Conservation (phyloP, 306 rosid species). For the Vachellia collinsii region DNA sequence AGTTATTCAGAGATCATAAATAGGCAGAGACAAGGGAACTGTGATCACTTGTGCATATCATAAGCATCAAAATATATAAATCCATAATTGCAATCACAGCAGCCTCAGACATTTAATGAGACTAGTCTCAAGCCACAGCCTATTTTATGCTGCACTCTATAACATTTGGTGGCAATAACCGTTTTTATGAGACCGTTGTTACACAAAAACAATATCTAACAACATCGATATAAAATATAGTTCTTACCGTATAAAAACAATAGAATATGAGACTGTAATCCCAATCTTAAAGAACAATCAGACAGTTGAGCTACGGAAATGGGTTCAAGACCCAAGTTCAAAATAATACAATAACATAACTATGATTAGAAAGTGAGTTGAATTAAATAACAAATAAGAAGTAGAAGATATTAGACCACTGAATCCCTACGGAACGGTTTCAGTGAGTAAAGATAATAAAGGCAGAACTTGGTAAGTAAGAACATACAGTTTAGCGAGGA, state of each 20-base stretch:
- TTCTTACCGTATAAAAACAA: neutral
- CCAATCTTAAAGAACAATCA: neutral
- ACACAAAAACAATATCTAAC: neutral
- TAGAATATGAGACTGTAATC: neutral
- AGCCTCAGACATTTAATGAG: neutral
- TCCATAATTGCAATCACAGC: slow-evolving; percentile 16
- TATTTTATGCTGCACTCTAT: no score
- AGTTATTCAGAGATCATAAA: slow-evolving; percentile 23
- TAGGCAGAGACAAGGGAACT: neutral
- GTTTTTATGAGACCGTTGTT: neutral
- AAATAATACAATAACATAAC: neutral
- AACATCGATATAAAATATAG: neutral
- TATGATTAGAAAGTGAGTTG: neutral
- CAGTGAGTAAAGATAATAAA: neutral
- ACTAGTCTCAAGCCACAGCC: no score
- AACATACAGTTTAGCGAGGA: slow-evolving; percentile 75
- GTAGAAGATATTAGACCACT: neutral
- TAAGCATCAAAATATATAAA: slow-evolving; percentile 8
- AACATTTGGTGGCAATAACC: neutral
- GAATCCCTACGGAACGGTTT: neutral
- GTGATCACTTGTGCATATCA: slow-evolving; percentile 19
- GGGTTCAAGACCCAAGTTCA: neutral
- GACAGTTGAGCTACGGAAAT: neutral
- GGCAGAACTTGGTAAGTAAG: neutral
- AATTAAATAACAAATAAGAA: neutral